Evolutionary conservation across 495 filamentous ascomycete species (phyloP).

Genomic region (Penicillium chermesinum): DNA sequence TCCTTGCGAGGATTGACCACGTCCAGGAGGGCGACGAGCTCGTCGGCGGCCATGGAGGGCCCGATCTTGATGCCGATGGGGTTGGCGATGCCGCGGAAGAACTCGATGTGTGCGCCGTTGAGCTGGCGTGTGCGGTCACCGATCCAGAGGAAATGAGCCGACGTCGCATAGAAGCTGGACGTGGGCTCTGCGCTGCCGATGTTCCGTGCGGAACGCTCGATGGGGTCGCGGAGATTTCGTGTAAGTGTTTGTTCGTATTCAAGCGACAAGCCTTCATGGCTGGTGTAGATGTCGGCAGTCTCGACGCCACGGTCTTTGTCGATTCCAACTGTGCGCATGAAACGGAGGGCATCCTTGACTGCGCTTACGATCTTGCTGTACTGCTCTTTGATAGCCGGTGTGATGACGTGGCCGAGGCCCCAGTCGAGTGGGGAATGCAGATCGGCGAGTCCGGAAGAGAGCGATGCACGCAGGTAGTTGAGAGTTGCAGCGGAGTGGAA

Average conservation of each 20-base stretch:
- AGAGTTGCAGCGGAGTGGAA: constrained; percentile 91
- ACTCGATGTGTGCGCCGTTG: constrained; percentile 90
- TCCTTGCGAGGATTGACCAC: constrained; percentile 78
- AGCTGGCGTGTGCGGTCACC: constrained; percentile 93
- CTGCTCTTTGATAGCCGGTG: constrained; percentile 72
- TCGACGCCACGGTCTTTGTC: constrained; percentile 78
- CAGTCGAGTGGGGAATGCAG: constrained; percentile 91
- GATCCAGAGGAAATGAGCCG: constrained; percentile 97
- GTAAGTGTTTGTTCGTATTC: constrained; percentile 92
- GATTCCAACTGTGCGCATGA: constrained; percentile 93
- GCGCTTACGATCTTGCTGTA: constrained; percentile 79
- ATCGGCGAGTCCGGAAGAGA: constrained; percentile 87
- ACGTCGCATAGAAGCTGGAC: constrained; percentile 73
- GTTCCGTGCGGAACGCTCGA: constrained; percentile 4
- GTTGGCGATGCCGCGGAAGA: constrained; percentile 92
- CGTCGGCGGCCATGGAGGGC: constrained; percentile 67
- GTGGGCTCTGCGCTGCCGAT: constrained; percentile 8
- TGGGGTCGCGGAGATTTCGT: constrained; percentile 63
- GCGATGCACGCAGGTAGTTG: constrained; percentile 81
- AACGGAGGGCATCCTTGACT: constrained; percentile 84
- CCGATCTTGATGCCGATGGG: constrained; percentile 96
- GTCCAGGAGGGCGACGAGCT: constrained; percentile 71
- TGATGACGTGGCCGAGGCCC: constrained; percentile 88
- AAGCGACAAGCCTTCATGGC: constrained; percentile 88
- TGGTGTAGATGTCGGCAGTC: constrained; percentile 93